These are phyloP conservation scores for Aristolochia californica DNA, from an alignment of 164 flowering plant genomes.

Conservation along the genomic window DNA sequence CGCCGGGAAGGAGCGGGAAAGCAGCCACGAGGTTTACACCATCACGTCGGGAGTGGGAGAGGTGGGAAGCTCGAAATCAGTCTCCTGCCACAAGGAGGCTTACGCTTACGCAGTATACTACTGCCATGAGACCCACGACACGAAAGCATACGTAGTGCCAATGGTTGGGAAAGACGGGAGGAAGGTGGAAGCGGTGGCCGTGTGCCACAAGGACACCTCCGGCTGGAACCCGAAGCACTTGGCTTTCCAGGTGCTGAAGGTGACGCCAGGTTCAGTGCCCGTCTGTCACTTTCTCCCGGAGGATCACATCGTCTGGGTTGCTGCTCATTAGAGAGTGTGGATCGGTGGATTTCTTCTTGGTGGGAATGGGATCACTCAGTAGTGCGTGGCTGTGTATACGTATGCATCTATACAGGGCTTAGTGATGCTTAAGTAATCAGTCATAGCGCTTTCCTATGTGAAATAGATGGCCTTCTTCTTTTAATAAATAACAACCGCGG, in stretches of 20 bases:
- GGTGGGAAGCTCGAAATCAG: conserved; percentile 7
- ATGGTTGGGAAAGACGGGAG: conserved; percentile 23
- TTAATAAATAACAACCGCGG: too few species aligned
- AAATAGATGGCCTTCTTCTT: too few species aligned
- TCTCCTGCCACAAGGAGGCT: conserved; percentile 18
- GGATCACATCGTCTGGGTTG: conserved; percentile 22
- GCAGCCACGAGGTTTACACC: too few species aligned
- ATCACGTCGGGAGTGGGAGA: conserved; percentile 7
- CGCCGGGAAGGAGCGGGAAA: too few species aligned
- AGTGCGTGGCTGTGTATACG: too few species aligned
- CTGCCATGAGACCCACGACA: conserved; percentile 17
- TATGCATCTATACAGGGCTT: too few species aligned
- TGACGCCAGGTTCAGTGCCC: conserved; percentile 29
- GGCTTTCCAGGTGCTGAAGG: conserved; percentile 28
- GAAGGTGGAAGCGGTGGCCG: conserved; percentile 17
- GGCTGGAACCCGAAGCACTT: conserved; percentile 27
- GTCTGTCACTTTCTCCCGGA: conserved; percentile 29
- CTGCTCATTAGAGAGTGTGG: too few species aligned
- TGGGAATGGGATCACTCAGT: too few species aligned
- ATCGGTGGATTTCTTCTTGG: too few species aligned
- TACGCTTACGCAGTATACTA: conserved; percentile 25
- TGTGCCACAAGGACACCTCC: conserved; percentile 26
- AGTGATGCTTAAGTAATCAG: too few species aligned
- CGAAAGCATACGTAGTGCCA: conserved; percentile 18
- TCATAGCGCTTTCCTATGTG: too few species aligned